Conservation (phyloP, 495 filamentous ascomycete species). For the Penicillium waksmanii region DNA sequence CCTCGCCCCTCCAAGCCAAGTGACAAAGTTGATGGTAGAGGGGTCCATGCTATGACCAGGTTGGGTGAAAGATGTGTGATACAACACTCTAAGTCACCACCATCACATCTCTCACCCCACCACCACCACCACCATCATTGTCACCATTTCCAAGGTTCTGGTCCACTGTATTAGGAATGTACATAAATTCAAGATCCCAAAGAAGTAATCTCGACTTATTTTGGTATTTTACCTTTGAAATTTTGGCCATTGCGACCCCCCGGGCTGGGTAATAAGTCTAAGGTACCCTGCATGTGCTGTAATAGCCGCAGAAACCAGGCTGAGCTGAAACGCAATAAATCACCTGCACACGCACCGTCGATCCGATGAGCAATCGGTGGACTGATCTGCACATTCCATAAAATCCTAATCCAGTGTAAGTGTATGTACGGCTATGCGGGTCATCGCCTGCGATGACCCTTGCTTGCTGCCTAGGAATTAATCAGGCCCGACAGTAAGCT, state of each 20-base stretch:
- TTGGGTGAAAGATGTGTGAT: conserved; percentile 1
- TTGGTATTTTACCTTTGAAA: conserved; percentile 1
- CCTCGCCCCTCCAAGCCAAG: background rate
- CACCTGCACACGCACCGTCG: conserved; percentile 31
- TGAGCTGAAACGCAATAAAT: conserved; percentile 34
- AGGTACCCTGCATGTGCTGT: conserved; percentile 19
- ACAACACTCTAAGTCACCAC: background rate
- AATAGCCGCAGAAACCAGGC: conserved; percentile 22
- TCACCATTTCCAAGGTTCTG: conserved; percentile 2
- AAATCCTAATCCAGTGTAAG: conserved; percentile 3
- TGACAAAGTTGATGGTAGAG: background rate
- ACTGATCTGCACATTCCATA: conserved; percentile 22
- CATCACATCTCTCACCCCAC: background rate
- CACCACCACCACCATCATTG: background rate
- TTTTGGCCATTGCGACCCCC: conserved; percentile 3
- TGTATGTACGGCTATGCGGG: conserved; percentile 5
- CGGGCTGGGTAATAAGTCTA: background rate
- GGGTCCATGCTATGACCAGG: background rate
- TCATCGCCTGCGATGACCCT: conserved; percentile 9
- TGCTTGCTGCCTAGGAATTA: conserved; percentile 18
- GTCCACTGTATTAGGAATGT: background rate
- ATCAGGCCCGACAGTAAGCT: background rate
- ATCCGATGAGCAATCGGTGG: conserved; percentile 20
- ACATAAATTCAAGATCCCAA: background rate
- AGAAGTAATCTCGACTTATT: background rate